Base-by-base conservation (phyloP, 371 early-diverging fungal genomes). In the Batrachochytrium dendrobatidis region DNA sequence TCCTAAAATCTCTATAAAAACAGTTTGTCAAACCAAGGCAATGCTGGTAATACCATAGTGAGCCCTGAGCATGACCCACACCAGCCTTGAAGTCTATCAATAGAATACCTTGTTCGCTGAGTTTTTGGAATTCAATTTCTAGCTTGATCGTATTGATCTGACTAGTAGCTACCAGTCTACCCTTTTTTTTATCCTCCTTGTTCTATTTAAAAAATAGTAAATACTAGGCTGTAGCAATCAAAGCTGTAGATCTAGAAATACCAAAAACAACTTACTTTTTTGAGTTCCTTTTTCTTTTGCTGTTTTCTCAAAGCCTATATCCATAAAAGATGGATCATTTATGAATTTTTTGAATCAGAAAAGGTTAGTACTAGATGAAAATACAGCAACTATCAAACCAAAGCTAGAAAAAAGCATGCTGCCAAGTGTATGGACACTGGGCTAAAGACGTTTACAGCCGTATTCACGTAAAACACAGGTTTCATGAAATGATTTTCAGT, bases 241-340 rank as follows among this genome's bases (percentile, higher is more conserved):
- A 54, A 2, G 44, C n/a, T 1, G 18, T 29, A 26, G 34, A 1
- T 25, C 18, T 7, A 15, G 28, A 46, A 25, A 24, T 34, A 2
- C n/a, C 39, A 30, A 24, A 34, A 44, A 15, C 1, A 6, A 28
- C 22, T 0, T 70, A 81, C 85, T 72, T 84, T 84, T 66, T 84
- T 80, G 24, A 82, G 59, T 58, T 84, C 85, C 39, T 80, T 80
- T 45, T 81, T 82, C 53, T 81, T 77, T 53, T 80, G 83, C 35
- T 77, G 72, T 66, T 82, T 84, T 65, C 85, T 32, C 2, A n/a
- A 20, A n/a, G 32, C 32, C 54, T 53, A 28, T 12, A 49, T 7
- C 39, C 15, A 39, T 15, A 39, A 15, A 39, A n/a, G n/a, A n/a
- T n/a, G n/a, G n/a, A n/a, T n/a, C n/a, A n/a, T n/a, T n/a, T n/a